Conservation (phyloP, 129 eudicot species). For the Arctium lappa region DNA sequence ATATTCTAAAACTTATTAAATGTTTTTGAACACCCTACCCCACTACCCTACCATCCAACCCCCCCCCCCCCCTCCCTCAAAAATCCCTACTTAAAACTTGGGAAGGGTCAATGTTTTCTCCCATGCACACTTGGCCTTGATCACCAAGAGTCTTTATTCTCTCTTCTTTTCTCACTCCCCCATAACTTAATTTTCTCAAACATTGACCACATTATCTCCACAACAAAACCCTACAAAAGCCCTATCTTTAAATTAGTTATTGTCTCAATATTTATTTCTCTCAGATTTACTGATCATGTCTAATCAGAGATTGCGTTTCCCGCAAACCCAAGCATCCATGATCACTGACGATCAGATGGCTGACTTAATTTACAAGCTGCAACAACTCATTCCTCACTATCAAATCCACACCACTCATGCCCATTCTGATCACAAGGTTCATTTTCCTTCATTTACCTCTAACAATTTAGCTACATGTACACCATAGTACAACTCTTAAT, state of each 20-base stretch:
- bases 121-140: constrained; percentile 38
- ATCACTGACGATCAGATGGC: constrained; percentile 80
- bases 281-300: constrained; percentile 40
- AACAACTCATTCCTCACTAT: constrained; percentile 65
- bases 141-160: constrained; percentile 25
- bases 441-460: background rate
- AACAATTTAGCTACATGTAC: background rate
- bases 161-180: background rate
- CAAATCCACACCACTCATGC: constrained; percentile 46
- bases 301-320: constrained; percentile 68
- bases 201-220: constrained; percentile 15
- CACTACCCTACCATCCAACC: background rate
- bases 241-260: background rate
- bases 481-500: constrained; percentile 8
- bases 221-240: background rate
- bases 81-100: constrained; percentile 16
- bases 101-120: constrained; percentile 3
- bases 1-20: background rate
- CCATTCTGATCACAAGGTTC: constrained; percentile 44
- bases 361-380: constrained; percentile 79
- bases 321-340: constrained; percentile 43
- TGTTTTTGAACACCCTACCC: background rate
- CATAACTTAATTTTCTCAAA: constrained; percentile 19
- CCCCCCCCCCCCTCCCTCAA: background rate
- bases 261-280: background rate